Percentiles rank a stretch among this genome's conserved stretches.
phyloP scores from a whole-genome alignment of 192 early-diverging fungal genomes.

The Dimargaris xerosporica region DNA sequence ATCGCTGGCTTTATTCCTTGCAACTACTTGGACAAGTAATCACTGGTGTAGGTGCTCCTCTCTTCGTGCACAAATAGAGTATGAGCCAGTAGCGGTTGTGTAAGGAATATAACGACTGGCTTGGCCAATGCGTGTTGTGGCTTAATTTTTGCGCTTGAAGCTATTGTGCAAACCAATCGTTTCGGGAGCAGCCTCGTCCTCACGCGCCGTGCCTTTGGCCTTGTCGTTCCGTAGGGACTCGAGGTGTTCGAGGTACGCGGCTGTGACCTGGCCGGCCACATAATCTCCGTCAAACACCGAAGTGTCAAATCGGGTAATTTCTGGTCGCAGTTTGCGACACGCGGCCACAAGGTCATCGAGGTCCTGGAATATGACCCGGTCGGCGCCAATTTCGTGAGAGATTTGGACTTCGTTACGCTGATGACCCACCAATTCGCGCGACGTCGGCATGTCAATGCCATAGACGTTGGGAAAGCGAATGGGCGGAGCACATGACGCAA shows the following conservation, averaged over 20 bases:
- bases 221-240: constrained; percentile 33
- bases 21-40: no score
- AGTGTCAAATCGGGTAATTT: constrained; percentile 74
- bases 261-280: constrained; percentile 63
- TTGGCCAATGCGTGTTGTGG: no score
- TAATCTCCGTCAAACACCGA: constrained; percentile 96
- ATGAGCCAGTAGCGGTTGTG: no score
- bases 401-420: constrained; percentile 67
- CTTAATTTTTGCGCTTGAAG: background rate
- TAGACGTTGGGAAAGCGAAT: constrained; percentile 98
- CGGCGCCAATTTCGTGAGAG: constrained; percentile 82
- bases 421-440: constrained; percentile 77
- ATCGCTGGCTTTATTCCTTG: no score
- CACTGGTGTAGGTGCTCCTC: no score
- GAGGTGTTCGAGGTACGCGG: constrained; percentile 45
- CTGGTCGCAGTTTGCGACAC: constrained; percentile 70
- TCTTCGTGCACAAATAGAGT: no score
- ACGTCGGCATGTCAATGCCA: constrained; percentile 99
- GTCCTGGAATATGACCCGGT: constrained; percentile 86
- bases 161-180: constrained; percentile 13
- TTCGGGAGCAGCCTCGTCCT: constrained; percentile 2
- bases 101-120: no score
- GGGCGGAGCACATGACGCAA: constrained; percentile 94
- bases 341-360: constrained; percentile 74
- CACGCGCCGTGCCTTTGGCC: constrained; percentile 16